phyloP scores from a whole-genome alignment of 2,329 filamentous ascomycete genomes.

The Fusarium udum region DNA sequence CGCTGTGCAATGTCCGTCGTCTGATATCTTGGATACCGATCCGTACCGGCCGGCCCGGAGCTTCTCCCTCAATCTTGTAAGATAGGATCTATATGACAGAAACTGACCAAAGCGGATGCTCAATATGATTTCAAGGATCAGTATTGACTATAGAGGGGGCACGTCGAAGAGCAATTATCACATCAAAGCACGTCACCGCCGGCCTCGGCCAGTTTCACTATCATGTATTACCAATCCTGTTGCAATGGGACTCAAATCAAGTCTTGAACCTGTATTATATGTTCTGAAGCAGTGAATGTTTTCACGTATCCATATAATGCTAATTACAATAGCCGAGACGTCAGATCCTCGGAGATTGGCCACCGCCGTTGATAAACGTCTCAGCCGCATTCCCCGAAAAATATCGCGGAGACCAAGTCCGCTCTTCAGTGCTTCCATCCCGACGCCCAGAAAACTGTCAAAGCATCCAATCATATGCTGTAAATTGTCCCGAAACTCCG shows the following conservation, averaged over 20 bases:
- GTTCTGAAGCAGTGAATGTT: background rate
- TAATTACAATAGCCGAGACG: background rate
- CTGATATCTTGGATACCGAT: background rate
- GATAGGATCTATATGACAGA: background rate
- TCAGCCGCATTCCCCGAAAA: background rate
- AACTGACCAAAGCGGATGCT: background rate
- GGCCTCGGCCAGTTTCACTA: slow-evolving; percentile 1
- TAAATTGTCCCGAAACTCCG: slow-evolving; percentile 33
- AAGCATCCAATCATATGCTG: slow-evolving; percentile 22
- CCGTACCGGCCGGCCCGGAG: slow-evolving; percentile 1
- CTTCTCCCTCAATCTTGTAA: background rate
- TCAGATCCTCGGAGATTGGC: slow-evolving; percentile 6
- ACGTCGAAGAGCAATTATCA: slow-evolving; percentile 15
- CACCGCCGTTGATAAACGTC: background rate
- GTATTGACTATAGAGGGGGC: background rate
- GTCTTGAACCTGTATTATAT: background rate
- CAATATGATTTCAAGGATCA: background rate
- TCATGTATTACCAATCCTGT: background rate
- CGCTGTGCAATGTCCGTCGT: slow-evolving; percentile 17
- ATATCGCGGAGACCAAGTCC: slow-evolving; percentile 39
- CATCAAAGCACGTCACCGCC: slow-evolving; percentile 30
- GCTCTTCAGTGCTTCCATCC: slow-evolving; percentile 16
- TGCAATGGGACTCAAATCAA: background rate
- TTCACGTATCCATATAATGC: background rate
- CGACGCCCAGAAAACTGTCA: background rate